Base-by-base conservation (phyloP, 257 asterid species). In the Osmanthus fragrans region DNA sequence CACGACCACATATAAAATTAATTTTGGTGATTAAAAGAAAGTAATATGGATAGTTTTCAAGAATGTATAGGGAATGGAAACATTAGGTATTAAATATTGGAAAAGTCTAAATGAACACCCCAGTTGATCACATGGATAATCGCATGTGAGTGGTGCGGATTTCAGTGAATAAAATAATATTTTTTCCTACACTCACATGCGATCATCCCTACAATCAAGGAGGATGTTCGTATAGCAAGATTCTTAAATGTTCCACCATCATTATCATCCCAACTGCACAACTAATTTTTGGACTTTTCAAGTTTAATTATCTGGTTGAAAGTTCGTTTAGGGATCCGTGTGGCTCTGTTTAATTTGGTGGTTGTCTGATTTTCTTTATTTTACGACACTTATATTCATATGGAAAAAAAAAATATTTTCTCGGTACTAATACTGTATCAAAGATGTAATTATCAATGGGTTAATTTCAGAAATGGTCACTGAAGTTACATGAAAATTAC, bases 251-350 rank as follows among this genome's bases (percentile, higher is more conserved):
- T 80, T 74, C 60, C 84, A 68, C 72, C 82, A 79, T 69, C 70
- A 66, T 80, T 80, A 68, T 74, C 80, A 80, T 70, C 86, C 81
- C 85, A 82, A 82, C 85, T 82, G 85, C 80, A 70, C 84, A 73
- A 71, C 76, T 64, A 72, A 70, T 83, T 78, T 76, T 81, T 77
- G 81, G 85, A 39, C 34, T 84, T 81, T 81, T 78, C 79, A 69
- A 81, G 71, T 77, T 81, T 79, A 67, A 84, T 73, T 80, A 63
- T 78, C 70, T 54, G 40, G 76, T 79, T 70, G 82, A 84, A 66
- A 81, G 78, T 19, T n/a, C 65, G 30, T 56, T 30, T 56, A 56
- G 3, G 1, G 65, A 56, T 76, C 68, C 25, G 21, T 47, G 58
- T 10, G 54, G 25, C 76, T 79, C 70, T 78, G 73, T 21, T 6